Evolutionary conservation across 2,329 filamentous ascomycete species (phyloP).

Genomic region (Allantophomopsis cytisporea): DNA sequence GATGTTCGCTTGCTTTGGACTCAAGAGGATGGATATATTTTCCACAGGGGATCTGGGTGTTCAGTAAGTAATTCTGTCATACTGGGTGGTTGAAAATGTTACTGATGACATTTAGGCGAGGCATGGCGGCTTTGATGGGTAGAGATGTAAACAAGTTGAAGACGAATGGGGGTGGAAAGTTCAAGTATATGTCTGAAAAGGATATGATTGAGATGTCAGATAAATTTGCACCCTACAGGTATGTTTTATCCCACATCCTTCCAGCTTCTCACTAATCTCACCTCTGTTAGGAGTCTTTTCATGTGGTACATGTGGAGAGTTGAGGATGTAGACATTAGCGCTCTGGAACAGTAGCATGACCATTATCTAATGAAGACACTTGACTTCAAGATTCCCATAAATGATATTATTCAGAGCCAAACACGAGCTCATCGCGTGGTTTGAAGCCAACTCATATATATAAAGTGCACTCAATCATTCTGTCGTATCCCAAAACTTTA

Average conservation of each 20-base stretch:
- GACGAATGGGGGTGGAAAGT: slow-evolving; percentile 67
- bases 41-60: slow-evolving; percentile 85
- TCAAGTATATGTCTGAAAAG: slow-evolving; percentile 93
- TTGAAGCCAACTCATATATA: no score
- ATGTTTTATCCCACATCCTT: slow-evolving; percentile 13
- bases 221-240: slow-evolving; percentile 71
- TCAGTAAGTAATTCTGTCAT: slow-evolving; percentile 38
- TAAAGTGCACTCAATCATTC: no score
- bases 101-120: slow-evolving; percentile 28
- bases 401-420: no score
- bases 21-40: slow-evolving; percentile 92
- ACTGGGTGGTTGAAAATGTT: neutral
- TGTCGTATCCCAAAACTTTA: no score
- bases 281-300: slow-evolving; percentile 54
- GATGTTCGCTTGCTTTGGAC: slow-evolving; percentile 95
- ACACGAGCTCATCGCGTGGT: no score
- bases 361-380: no score
- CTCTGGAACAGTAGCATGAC: slow-evolving; percentile 26
- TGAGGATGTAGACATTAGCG: slow-evolving; percentile 62
- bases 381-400: no score
- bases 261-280: slow-evolving; percentile 5
- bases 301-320: slow-evolving; percentile 99
- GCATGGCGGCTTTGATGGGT: slow-evolving; percentile 80
- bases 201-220: slow-evolving; percentile 81
- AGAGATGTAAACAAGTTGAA: slow-evolving; percentile 77